phyloP scores from a whole-genome alignment of 2,329 filamentous ascomycete species.

The Calonectria hongkongensis region DNA sequence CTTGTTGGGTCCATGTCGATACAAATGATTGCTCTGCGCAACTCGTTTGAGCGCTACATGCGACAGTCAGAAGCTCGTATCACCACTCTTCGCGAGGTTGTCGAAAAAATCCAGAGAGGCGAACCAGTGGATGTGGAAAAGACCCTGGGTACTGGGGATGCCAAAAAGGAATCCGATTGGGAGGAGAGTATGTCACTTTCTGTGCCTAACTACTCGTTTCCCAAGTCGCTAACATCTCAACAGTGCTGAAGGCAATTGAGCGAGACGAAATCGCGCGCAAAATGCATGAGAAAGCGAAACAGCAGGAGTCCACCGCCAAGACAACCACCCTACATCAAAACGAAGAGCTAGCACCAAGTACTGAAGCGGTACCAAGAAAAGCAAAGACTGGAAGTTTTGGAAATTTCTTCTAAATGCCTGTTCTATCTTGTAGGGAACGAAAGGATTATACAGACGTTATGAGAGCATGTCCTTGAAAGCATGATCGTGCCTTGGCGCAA shows the following conservation, averaged over 20 bases:
- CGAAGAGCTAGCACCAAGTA: constrained; percentile 35
- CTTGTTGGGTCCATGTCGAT: constrained; percentile 97
- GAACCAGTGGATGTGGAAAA: constrained; percentile 91
- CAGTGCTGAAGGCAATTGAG: constrained; percentile 81
- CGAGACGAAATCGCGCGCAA: constrained; percentile 74
- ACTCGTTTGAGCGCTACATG: constrained; percentile 82
- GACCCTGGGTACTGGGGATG: constrained; percentile 85
- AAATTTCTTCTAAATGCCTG: constrained; percentile 69
- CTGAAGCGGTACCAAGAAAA: constrained; percentile 52
- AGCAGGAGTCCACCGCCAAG: constrained; percentile 48
- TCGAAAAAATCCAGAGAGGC: constrained; percentile 81
- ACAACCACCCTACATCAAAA: constrained; percentile 29
- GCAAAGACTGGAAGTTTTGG: constrained; percentile 61
- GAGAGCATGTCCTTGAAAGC: constrained; percentile 78
- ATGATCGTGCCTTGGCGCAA: constrained; percentile 50
- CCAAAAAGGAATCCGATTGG: constrained; percentile 87
- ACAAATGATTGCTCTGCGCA: constrained; percentile 88
- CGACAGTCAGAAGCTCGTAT: constrained; percentile 89
- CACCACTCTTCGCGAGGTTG: constrained; percentile 82
- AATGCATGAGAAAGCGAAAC: constrained; percentile 62
- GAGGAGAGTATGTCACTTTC: constrained; percentile 79
- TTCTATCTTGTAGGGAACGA: constrained; percentile 40
- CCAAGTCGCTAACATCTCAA: constrained; percentile 40
- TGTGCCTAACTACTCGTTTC: not conserved
- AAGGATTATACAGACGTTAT: constrained; percentile 59